phyloP scores from a whole-genome alignment of 78 protist genomes.

The Speleostelium caveatum region DNA sequence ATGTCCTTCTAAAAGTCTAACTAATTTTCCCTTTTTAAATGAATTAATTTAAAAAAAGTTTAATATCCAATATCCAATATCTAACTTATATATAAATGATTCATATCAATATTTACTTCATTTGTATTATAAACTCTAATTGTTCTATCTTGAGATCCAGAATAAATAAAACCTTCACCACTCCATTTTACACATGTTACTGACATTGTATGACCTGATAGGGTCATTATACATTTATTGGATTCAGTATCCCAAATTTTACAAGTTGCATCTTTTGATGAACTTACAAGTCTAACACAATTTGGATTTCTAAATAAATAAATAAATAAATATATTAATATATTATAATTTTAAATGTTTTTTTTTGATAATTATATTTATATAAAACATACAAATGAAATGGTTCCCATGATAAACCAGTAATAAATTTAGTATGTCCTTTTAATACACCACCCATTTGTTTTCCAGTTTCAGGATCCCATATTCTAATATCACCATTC shows the following conservation, averaged over 20 bases:
- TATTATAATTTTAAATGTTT: neutral
- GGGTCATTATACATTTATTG: slow-evolving; percentile 39
- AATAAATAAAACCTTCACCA: slow-evolving; percentile 94
- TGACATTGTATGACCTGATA: slow-evolving; percentile 92
- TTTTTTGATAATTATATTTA: neutral
- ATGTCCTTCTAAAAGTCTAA: slow-evolving; percentile 94
- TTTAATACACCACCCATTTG: slow-evolving; percentile 30
- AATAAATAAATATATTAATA: slow-evolving; percentile 6
- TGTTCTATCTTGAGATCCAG: slow-evolving; percentile 96
- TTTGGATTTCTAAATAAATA: slow-evolving; percentile 49
- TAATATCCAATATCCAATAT: neutral
- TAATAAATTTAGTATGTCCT: slow-evolving; percentile 92
- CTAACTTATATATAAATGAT: neutral
- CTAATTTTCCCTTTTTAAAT: slow-evolving; percentile 79
- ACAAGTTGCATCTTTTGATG: slow-evolving; percentile 94
- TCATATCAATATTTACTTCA: no score
- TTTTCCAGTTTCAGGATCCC: slow-evolving; percentile 87
- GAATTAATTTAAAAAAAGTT: no score
- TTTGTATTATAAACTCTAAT: slow-evolving; percentile 90
- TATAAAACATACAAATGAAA: slow-evolving; percentile 80
- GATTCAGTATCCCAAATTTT: slow-evolving; percentile 91
- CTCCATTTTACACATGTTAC: slow-evolving; percentile 98
- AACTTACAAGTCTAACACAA: slow-evolving; percentile 85
- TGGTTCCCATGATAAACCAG: slow-evolving; percentile 97
- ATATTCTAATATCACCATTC: slow-evolving; percentile 88